Evolutionary conservation across 352 stramenopile genomes (phyloP).

Genomic region (Phytophthora pini): DNA sequence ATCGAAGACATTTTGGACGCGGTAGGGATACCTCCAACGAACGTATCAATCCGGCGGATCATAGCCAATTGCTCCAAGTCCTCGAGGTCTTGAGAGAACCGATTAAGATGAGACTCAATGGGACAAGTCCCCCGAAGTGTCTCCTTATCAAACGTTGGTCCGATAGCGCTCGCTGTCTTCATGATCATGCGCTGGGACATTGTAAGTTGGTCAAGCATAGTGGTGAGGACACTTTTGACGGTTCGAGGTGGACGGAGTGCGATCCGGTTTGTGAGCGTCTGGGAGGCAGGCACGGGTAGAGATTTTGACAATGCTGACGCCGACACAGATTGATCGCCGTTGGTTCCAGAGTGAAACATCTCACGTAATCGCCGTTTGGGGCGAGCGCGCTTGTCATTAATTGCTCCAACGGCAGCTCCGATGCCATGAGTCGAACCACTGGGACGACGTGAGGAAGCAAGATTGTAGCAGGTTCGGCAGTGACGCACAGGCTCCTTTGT

Average conservation of each 20-base stretch:
- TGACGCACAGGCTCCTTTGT: conserved; percentile 72
- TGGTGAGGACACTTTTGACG: conserved; percentile 87
- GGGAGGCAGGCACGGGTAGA: conserved; percentile 11
- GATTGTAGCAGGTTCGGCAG: conserved; percentile 79
- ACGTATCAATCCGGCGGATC: conserved; percentile 81
- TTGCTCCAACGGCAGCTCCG: conserved; percentile 32
- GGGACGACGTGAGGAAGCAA: conserved; percentile 67
- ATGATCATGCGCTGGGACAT: conserved; percentile 88
- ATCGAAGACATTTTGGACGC: conserved; percentile 26
- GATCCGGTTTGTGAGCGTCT: conserved; percentile 75
- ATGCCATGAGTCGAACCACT: conserved; percentile 59
- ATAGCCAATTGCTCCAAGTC: conserved; percentile 79
- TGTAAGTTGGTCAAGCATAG: conserved; percentile 81
- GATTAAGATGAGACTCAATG: conserved; percentile 74
- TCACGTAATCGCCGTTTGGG: conserved; percentile 63
- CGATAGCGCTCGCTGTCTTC: conserved; percentile 88
- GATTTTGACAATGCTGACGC: conserved; percentile 18
- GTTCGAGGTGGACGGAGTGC: conserved; percentile 73
- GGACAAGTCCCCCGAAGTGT: conserved; percentile 69
- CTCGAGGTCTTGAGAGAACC: conserved; percentile 72
- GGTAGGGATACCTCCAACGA: conserved; percentile 68
- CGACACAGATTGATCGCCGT: conserved; percentile 22
- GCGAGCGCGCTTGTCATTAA: conserved; percentile 36
- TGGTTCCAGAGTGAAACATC: conserved; percentile 57
- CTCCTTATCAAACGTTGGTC: conserved; percentile 78